Conservation (phyloP, 2,329 filamentous ascomycete genomes). For the Blumeria hordei region DNA sequence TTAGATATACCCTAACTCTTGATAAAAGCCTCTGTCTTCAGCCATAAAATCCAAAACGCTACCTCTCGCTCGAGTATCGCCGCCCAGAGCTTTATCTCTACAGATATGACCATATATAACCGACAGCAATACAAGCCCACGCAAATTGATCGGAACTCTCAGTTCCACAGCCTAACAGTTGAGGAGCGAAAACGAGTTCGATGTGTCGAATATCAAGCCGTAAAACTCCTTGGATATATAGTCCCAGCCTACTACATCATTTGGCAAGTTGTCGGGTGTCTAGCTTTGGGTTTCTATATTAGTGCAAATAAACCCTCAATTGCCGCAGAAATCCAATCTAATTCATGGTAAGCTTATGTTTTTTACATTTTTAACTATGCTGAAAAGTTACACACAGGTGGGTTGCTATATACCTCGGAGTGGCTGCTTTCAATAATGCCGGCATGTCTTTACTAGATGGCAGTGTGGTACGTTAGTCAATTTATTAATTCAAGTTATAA, state of each 20-base stretch:
- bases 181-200: slow-evolving; percentile 30
- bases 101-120: not conserved
- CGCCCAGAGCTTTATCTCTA: no score
- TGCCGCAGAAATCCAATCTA: not conserved
- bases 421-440: slow-evolving; percentile 2
- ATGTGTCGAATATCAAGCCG: slow-evolving; percentile 35
- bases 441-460: slow-evolving; percentile 3
- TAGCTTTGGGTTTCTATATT: slow-evolving; percentile 34
- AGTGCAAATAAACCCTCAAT: slow-evolving; percentile 16
- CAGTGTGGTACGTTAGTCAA: slow-evolving; percentile 1
- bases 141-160: slow-evolving; percentile 21
- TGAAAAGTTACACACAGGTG: not conserved
- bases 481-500: not conserved
- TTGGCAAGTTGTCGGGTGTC: slow-evolving; percentile 30
- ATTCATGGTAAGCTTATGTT: slow-evolving; percentile 3
- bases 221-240: slow-evolving; percentile 30
- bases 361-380: not conserved
- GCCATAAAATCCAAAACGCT: not conserved
- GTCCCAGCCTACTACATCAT: slow-evolving; percentile 34
- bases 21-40: not conserved
- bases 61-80: no score
- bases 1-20: not conserved
- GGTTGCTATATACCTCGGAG: not conserved
- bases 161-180: slow-evolving; percentile 26
- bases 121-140: not conserved